These are phyloP conservation scores for Orbilia brochopaga DNA, from an alignment of 2,329 filamentous ascomycete genomes.

Conservation along the genomic window DNA sequence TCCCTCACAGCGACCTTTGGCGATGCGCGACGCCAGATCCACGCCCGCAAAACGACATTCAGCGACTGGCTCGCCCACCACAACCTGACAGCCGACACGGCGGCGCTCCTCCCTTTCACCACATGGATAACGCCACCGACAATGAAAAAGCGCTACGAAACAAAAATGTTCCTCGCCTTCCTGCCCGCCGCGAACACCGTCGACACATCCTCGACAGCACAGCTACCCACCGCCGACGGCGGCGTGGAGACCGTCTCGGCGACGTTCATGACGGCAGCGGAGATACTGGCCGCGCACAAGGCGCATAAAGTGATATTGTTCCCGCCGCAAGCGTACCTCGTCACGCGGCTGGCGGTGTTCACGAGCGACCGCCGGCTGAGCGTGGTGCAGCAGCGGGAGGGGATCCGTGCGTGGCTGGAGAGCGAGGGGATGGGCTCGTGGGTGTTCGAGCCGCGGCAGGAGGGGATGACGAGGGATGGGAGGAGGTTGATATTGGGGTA, in stretches of 20 bases:
- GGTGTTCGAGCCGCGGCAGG: slow-evolving; percentile 65
- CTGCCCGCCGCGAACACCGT: slow-evolving; percentile 61
- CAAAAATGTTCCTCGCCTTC: slow-evolving; percentile 96
- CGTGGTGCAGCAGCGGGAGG: slow-evolving; percentile 56
- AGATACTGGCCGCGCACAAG: slow-evolving; percentile 67
- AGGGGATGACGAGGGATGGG: slow-evolving; percentile 61
- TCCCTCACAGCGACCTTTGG: slow-evolving; percentile 54
- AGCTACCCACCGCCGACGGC: slow-evolving; percentile 71
- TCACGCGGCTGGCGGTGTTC: slow-evolving; percentile 66
- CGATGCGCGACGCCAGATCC: slow-evolving; percentile 71
- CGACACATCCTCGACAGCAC: slow-evolving; percentile 54
- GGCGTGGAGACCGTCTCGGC: slow-evolving; percentile 73
- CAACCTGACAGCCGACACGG: slow-evolving; percentile 48
- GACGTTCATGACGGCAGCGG: slow-evolving; percentile 63
- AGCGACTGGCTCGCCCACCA: slow-evolving; percentile 66
- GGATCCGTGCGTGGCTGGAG: slow-evolving; percentile 64
- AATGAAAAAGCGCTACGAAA: slow-evolving; percentile 79
- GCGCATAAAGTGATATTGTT: slow-evolving; percentile 78
- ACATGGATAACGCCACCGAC: slow-evolving; percentile 85
- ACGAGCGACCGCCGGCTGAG: slow-evolving; percentile 60
- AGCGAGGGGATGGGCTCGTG: slow-evolving; percentile 62
- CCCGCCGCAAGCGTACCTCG: slow-evolving; percentile 83
- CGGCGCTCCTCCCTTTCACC: slow-evolving; percentile 60
- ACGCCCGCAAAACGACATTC: slow-evolving; percentile 68
- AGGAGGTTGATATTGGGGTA: slow-evolving; percentile 63